These are phyloP conservation scores for Penicillium concentricum DNA, from an alignment of 2,329 filamentous ascomycete species.

Conservation along the genomic window DNA sequence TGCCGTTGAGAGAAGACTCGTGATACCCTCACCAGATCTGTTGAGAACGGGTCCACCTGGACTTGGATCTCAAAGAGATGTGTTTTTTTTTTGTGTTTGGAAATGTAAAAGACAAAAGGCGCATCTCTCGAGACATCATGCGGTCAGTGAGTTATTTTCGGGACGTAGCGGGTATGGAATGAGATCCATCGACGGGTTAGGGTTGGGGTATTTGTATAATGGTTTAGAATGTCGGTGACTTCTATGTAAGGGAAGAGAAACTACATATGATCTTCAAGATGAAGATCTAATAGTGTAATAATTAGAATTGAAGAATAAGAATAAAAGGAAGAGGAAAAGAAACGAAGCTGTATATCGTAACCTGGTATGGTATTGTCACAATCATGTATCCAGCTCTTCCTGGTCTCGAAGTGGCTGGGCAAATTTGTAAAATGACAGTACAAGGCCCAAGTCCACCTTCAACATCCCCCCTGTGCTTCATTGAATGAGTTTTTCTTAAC, in stretches of 20 bases:
- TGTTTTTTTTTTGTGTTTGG: not conserved
- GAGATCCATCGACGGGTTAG: constrained; percentile 22
- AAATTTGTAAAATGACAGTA: constrained; percentile 2
- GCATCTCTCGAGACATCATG: constrained; percentile 3
- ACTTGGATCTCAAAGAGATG: not conserved
- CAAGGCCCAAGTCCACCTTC: constrained; percentile 6
- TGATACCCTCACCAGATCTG: constrained; percentile 4
- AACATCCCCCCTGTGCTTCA: constrained; percentile 17
- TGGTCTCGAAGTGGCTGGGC: not conserved
- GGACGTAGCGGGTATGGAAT: constrained; percentile 22
- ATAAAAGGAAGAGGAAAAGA: not conserved
- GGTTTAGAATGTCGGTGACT: not conserved
- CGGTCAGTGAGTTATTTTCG: constrained; percentile 19
- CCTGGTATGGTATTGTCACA: not conserved
- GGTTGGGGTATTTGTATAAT: constrained; percentile 5
- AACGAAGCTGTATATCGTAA: not conserved
- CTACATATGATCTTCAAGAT: not conserved
- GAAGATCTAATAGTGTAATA: not conserved
- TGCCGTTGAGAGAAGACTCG: not conserved
- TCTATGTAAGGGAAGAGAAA: no score
- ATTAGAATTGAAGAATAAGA: not conserved
- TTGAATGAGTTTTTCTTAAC: not conserved
- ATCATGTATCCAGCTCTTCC: not conserved
- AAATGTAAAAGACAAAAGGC: not conserved
- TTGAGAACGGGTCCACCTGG: not conserved